Base-by-base conservation (phyloP, 495 filamentous ascomycete species). In the Diplogelasinospora grovesii region DNA sequence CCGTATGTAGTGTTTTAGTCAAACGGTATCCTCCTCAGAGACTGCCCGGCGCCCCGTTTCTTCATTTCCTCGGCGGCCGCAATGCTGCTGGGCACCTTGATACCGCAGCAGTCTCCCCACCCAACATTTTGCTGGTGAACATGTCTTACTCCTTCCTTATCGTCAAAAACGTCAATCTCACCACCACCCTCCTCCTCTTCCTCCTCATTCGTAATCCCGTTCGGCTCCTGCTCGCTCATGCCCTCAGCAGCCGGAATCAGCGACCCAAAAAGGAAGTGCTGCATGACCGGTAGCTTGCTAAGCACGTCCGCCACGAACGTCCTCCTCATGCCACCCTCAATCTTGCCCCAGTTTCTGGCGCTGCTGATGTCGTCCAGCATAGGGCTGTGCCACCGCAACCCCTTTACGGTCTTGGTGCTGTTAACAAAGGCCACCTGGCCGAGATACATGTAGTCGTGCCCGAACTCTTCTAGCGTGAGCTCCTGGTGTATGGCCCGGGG, bases 21-120 rank as follows among this genome's bases (percentile, higher is more conserved):
- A 63, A 98, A 98, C 0, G 90, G 90, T 61, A 98, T 84, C 44
- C 88, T 79, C 45, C 90, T 78, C 55, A 95, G 59, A 25, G 73
- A 64, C 39, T 76, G 74, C 8, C 67, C 79, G 8, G 65, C 79
- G 11, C 66, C 70, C 30, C 73, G 71, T 69, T 94, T 96, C 64
- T 75, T 81, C 75, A 81, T 81, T 62, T 95, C 89, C 52, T 84
- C 79, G 8, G 82, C 82, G 10, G 92, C 93, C 20, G 86, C 92
- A 48, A 96, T 73, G 30, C 84, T 87, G 55, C 89, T 93, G 9
- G 93, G 92, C 11, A 99, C 89, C 64, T 95, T 93, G 65, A 99
- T 99, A 24, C 92, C 93, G 53, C 92, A 99, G 63, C 93, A 99
- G 56, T 99, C 93, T 1, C 93, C 93, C 81, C 92, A 99, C 43